Conservation (phyloP, 2,329 filamentous ascomycete genomes). For the Zasmidium angulare region DNA sequence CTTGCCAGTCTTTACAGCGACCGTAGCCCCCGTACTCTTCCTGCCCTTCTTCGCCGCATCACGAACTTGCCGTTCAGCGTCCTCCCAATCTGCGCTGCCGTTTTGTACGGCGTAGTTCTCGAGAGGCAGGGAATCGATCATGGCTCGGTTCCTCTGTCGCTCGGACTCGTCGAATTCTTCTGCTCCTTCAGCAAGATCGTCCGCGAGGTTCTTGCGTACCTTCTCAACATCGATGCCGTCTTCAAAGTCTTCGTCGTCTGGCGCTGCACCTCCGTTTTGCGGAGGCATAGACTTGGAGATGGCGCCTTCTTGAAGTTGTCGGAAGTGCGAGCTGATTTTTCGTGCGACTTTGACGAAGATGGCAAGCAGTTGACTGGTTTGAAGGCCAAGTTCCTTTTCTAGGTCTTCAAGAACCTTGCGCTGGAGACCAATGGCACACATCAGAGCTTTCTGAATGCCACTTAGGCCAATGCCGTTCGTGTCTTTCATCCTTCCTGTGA, state of each 20-base stretch:
- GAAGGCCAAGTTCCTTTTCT: conserved; percentile 73
- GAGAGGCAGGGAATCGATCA: conserved; percentile 87
- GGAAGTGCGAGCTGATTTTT: conserved; percentile 80
- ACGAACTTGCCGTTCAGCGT: conserved; percentile 72
- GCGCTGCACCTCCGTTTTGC: conserved; percentile 35
- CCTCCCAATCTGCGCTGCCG: conserved; percentile 54
- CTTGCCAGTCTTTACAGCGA: conserved; percentile 61
- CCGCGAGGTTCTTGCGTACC: conserved; percentile 60
- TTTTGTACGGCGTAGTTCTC: conserved; percentile 69
- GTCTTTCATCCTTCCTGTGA: conserved; percentile 66
- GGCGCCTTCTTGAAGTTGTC: conserved; percentile 70
- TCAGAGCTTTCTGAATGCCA: conserved; percentile 80
- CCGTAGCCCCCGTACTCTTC: conserved; percentile 59
- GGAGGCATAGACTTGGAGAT: conserved; percentile 50
- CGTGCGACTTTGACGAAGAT: conserved; percentile 97
- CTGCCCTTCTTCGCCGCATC: conserved; percentile 43
- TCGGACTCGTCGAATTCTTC: conserved; percentile 68
- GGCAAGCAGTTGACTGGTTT: conserved; percentile 77
- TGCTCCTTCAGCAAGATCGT: conserved; percentile 81
- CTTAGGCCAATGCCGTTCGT: conserved; percentile 62
- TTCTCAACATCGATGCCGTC: conserved; percentile 53
- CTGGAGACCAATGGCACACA: conserved; percentile 89
- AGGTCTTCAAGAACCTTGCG: conserved; percentile 81
- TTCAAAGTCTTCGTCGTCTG: conserved; percentile 26
- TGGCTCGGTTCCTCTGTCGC: conserved; percentile 75